phyloP scores from a whole-genome alignment of 306 rosid species.

The Luffa aegyptiaca region DNA sequence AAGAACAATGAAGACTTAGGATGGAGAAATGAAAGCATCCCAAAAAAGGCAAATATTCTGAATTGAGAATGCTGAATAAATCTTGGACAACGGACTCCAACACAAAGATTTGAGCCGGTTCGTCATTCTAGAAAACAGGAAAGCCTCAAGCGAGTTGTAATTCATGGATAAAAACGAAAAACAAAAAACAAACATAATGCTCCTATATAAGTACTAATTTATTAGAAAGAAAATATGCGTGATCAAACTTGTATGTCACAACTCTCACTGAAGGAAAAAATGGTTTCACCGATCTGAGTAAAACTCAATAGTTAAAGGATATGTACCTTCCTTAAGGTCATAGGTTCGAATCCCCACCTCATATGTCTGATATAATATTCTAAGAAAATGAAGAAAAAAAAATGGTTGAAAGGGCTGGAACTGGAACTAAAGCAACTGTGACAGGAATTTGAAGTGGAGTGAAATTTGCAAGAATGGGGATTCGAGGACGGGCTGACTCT shows the following conservation, averaged over 20 bases:
- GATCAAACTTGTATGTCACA: neutral
- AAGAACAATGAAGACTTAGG: too few relatives aligned
- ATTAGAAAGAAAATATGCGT: neutral
- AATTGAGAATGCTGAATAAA: too few relatives aligned
- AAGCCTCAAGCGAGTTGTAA: neutral
- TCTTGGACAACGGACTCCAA: too few relatives aligned
- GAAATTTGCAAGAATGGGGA: neutral
- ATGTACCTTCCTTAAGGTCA: neutral
- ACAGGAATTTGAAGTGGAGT: neutral
- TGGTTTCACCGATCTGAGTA: neutral
- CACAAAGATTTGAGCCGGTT: too few relatives aligned
- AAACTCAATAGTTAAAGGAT: neutral
- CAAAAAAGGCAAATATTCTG: too few relatives aligned
- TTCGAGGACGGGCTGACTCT: neutral
- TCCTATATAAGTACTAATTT: neutral
- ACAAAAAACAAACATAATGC: neutral
- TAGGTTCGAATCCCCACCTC: neutral
- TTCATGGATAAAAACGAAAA: neutral
- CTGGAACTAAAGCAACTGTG: neutral
- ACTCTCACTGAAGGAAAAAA: neutral
- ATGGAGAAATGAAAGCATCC: too few relatives aligned
- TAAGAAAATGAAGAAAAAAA: neutral
- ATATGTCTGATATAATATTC: neutral
- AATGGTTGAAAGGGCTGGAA: neutral
- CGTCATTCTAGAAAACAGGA: slow-evolving; percentile 46